Evolutionary conservation across 1,284 basidiomycete genomes (phyloP).

Genomic region (Puccinia triticina): DNA sequence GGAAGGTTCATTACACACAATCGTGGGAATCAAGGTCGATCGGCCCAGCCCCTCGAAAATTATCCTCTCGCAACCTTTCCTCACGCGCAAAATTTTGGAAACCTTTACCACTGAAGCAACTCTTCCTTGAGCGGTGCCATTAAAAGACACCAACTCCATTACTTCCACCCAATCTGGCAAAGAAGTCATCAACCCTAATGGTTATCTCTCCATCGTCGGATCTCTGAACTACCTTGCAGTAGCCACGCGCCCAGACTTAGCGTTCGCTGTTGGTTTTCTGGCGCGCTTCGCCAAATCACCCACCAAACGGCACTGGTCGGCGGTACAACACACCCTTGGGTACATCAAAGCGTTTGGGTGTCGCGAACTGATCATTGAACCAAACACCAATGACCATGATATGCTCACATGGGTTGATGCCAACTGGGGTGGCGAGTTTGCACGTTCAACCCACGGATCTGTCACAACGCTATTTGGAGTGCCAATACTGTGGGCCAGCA

Average conservation of each 20-base stretch:
- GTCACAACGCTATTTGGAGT: not conserved
- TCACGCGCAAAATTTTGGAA: not conserved
- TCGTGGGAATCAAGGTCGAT: conserved; percentile 5
- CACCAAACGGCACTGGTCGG: not conserved
- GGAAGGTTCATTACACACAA: not conserved
- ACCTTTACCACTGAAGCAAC: not conserved
- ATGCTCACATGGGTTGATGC: conserved; percentile 15
- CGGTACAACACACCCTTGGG: not conserved
- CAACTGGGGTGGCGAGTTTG: conserved; percentile 25
- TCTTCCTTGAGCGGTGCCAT: not conserved
- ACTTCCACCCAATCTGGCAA: not conserved
- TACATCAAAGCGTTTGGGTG: not conserved
- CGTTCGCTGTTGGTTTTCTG: conserved; percentile 26
- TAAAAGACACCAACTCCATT: not conserved
- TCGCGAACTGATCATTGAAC: not conserved
- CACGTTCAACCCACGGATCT: not conserved
- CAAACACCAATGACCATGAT: not conserved
- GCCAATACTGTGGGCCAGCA: conserved; percentile 8
- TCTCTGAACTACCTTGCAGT: conserved; percentile 27
- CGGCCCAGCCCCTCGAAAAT: not conserved
- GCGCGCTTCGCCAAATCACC: conserved; percentile 2
- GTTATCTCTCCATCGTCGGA: conserved; percentile 23
- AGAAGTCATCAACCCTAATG: conserved; percentile 3
- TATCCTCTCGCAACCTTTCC: conserved; percentile 3
- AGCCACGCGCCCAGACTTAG: not conserved